phyloP scores from a whole-genome alignment of 2,329 filamentous ascomycete genomes.

The Fusarium irregulare region DNA sequence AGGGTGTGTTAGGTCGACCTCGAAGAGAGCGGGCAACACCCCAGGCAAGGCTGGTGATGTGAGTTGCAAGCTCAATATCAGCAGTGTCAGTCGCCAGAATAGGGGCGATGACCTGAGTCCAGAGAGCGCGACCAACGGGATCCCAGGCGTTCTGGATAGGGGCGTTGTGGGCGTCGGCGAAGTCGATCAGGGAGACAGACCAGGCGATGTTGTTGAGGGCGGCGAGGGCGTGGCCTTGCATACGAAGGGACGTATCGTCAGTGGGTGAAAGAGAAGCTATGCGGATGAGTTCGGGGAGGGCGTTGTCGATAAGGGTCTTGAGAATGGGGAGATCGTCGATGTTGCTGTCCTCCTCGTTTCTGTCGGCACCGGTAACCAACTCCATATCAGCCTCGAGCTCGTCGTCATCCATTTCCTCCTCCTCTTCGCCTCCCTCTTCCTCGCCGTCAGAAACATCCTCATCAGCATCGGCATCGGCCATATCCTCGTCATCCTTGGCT shows the following conservation, averaged over 20 bases:
- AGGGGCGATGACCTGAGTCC: constrained; percentile 66
- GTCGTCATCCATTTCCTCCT: constrained; percentile 67
- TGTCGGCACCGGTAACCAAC: constrained; percentile 65
- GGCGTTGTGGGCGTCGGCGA: constrained; percentile 64
- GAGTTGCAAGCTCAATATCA: constrained; percentile 70
- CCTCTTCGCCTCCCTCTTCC: constrained; percentile 52
- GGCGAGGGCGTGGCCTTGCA: constrained; percentile 67
- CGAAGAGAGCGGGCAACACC: constrained; percentile 67
- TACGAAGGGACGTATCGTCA: constrained; percentile 55
- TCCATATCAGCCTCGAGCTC: constrained; percentile 74
- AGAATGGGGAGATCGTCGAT: constrained; percentile 67
- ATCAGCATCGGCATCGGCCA: constrained; percentile 50
- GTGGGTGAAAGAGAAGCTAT: constrained; percentile 56
- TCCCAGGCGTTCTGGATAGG: constrained; percentile 66
- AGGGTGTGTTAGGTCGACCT: constrained; percentile 60
- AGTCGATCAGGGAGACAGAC: constrained; percentile 72
- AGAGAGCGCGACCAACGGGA: constrained; percentile 65
- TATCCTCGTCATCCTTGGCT: constrained; percentile 54
- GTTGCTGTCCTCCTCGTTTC: constrained; percentile 52
- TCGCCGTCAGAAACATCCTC: constrained; percentile 53
- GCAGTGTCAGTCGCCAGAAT: constrained; percentile 71
- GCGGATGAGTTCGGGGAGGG: constrained; percentile 59
- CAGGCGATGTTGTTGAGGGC: constrained; percentile 75
- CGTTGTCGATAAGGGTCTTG: constrained; percentile 53
- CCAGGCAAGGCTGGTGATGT: constrained; percentile 74